phyloP scores from a whole-genome alignment of 768 basidiomycete species.

The Naganishia antarctica region DNA sequence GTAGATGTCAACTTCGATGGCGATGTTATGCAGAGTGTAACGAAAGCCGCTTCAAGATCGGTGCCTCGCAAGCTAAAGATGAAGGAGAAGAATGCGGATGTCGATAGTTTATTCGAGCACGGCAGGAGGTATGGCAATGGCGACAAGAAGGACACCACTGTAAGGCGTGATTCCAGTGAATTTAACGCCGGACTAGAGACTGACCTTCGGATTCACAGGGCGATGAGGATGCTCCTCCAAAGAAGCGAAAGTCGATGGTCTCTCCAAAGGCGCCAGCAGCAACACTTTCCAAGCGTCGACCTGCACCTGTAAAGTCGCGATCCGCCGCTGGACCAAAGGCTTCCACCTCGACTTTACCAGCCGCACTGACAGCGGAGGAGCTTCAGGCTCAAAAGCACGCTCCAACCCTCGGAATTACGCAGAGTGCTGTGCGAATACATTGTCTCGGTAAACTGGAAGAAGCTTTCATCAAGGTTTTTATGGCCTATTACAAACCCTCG shows the following conservation, averaged over 20 bases:
- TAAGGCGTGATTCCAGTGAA: not conserved
- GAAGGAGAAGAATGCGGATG: not conserved
- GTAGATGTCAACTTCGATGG: not conserved
- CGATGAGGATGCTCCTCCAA: not conserved
- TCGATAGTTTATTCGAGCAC: not conserved
- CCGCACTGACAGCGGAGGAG: not conserved
- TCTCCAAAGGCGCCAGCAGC: not conserved
- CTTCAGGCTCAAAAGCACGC: slow-evolving; percentile 1
- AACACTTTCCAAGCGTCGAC: not conserved
- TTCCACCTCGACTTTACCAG: slow-evolving; percentile 37
- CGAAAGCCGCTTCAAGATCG: not conserved
- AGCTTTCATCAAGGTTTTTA: slow-evolving; percentile 17
- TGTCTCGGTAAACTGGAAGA: slow-evolving; percentile 11
- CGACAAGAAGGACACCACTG: slow-evolving; percentile 4
- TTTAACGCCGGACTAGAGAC: no score
- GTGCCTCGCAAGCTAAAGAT: not conserved
- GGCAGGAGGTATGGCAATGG: not conserved
- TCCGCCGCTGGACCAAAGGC: not conserved
- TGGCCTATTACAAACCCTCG: not conserved
- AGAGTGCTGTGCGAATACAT: slow-evolving; percentile 11
- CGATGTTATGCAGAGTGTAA: not conserved
- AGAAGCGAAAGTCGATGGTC: slow-evolving; percentile 1
- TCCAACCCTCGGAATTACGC: not conserved
- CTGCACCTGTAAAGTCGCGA: not conserved
- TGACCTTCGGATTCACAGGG: not conserved